phyloP scores from a whole-genome alignment of 2,329 filamentous ascomycete species.

The Cladosporium sp. region DNA sequence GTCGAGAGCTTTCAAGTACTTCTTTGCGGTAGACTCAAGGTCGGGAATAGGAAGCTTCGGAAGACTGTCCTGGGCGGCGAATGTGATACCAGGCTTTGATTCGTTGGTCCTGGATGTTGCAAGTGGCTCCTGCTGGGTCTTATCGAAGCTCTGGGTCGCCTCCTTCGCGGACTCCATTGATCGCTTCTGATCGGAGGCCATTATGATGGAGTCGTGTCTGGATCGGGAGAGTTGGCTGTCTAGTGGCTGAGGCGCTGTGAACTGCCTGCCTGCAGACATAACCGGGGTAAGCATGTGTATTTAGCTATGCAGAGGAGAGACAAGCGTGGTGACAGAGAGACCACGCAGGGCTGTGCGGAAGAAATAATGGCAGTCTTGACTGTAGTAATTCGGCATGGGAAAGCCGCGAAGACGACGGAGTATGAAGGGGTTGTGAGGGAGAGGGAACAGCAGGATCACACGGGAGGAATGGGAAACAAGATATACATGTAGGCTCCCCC shows the following conservation, averaged over 20 bases:
- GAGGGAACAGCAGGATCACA: neutral
- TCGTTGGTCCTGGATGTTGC: slow-evolving; percentile 48
- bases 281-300: slow-evolving; percentile 40
- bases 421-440: neutral
- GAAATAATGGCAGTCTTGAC: slow-evolving; percentile 90
- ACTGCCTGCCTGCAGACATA: slow-evolving; percentile 57
- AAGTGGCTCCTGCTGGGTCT: slow-evolving; percentile 46
- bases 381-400: slow-evolving; percentile 71
- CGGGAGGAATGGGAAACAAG: neutral
- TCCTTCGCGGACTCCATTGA: slow-evolving; percentile 53
- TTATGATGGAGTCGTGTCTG: slow-evolving; percentile 35
- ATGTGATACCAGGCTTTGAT: slow-evolving; percentile 73
- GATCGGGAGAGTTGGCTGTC: slow-evolving; percentile 35
- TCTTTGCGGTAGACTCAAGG: slow-evolving; percentile 70
- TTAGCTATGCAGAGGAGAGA: slow-evolving; percentile 72
- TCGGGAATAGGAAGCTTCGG: slow-evolving; percentile 93
- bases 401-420: neutral
- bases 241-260: slow-evolving; percentile 68
- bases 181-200: slow-evolving; percentile 36
- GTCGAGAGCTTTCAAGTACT: slow-evolving; percentile 73
- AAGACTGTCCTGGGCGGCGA: slow-evolving; percentile 80
- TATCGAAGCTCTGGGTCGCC: slow-evolving; percentile 43
- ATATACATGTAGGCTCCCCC: slow-evolving; percentile 7
- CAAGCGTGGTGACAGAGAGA: slow-evolving; percentile 72
- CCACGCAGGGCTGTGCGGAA: slow-evolving; percentile 85